Percentiles rank a stretch among this genome's conserved stretches.
Conservation (phyloP, 1,284 basidiomycete genomes). For the Malassezia brasiliensis region DNA sequence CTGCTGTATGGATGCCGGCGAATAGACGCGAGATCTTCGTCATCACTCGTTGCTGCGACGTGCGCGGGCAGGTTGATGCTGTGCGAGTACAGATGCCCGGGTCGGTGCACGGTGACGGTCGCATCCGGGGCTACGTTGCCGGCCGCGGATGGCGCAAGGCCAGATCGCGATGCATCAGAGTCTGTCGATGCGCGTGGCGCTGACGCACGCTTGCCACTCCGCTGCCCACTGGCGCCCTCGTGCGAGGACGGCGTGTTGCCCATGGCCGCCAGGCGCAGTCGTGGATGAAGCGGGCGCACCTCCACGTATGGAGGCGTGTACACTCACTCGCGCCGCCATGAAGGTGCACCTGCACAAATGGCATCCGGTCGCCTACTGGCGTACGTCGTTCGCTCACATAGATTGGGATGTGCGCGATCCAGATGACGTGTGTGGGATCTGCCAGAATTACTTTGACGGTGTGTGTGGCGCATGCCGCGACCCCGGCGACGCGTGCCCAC, state of each 20-base stretch:
- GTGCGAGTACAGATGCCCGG: constrained; percentile 17
- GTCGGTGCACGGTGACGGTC: constrained; percentile 10
- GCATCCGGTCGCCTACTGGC: constrained; percentile 44
- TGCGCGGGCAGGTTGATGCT: constrained; percentile 4
- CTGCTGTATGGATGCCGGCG: not conserved
- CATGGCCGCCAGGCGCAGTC: not conserved
- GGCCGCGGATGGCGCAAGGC: too few relatives aligned
- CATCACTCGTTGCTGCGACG: not conserved
- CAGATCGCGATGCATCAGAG: too few relatives aligned
- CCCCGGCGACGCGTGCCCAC: constrained; percentile 30
- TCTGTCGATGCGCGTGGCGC: too few relatives aligned
- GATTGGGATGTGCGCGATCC: constrained; percentile 46
- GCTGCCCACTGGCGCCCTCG: not conserved
- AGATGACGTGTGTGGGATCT: constrained; percentile 48
- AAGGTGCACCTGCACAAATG: constrained; percentile 44
- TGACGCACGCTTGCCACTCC: too few relatives aligned
- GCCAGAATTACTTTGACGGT: constrained; percentile 47
- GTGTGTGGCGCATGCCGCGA: constrained; percentile 43
- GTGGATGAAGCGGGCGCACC: not conserved
- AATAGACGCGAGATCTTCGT: not conserved
- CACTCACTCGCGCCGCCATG: constrained; percentile 19
- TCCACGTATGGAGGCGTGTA: not conserved
- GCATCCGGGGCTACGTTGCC: not conserved
- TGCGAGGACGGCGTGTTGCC: constrained; percentile 13
- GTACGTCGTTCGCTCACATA: constrained; percentile 23